A percentile compares a stretch with the other conserved stretches of the same genome.
Evolutionary conservation across 768 basidiomycete species (phyloP).

Genomic region (Leccinum sublutescens): DNA sequence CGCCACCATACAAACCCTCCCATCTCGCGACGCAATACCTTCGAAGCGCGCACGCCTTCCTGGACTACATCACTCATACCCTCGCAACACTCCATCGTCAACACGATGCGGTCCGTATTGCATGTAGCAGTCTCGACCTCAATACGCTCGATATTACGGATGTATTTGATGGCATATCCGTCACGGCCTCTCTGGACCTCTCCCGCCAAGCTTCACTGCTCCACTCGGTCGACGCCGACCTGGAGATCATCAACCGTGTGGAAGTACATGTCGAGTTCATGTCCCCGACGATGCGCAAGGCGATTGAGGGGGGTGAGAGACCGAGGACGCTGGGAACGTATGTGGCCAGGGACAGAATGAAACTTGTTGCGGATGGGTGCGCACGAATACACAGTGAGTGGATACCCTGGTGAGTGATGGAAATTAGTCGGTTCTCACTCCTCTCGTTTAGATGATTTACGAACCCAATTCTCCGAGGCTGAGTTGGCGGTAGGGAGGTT

Average conservation of each 20-base stretch:
- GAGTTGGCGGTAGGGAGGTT: slow-evolving; percentile 54
- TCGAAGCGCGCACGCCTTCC: slow-evolving; percentile 60
- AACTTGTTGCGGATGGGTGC: slow-evolving; percentile 73
- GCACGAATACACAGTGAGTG: slow-evolving; percentile 62
- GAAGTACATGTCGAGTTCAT: slow-evolving; percentile 74
- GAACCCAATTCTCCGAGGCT: slow-evolving; percentile 49
- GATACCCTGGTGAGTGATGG: neutral
- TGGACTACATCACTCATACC: slow-evolving; percentile 55
- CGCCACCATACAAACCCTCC: slow-evolving; percentile 69
- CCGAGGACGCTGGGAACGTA: slow-evolving; percentile 76
- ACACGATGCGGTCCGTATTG: slow-evolving; percentile 68
- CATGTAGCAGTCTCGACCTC: slow-evolving; percentile 68
- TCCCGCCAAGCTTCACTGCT: slow-evolving; percentile 65
- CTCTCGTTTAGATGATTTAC: slow-evolving; percentile 52
- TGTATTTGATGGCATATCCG: slow-evolving; percentile 62
- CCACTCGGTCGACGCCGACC: slow-evolving; percentile 62
- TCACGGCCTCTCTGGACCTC: slow-evolving; percentile 57
- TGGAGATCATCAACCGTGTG: slow-evolving; percentile 67
- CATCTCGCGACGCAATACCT: slow-evolving; percentile 67
- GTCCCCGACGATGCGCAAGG: slow-evolving; percentile 60
- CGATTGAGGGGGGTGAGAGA: slow-evolving; percentile 69
- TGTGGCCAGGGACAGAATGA: slow-evolving; percentile 77
- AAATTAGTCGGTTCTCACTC: neutral
- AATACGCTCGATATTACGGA: slow-evolving; percentile 70
- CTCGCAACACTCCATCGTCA: slow-evolving; percentile 59